Evolutionary conservation across 805 yeast genomes (phyloP).

Genomic region (Candida montana): DNA sequence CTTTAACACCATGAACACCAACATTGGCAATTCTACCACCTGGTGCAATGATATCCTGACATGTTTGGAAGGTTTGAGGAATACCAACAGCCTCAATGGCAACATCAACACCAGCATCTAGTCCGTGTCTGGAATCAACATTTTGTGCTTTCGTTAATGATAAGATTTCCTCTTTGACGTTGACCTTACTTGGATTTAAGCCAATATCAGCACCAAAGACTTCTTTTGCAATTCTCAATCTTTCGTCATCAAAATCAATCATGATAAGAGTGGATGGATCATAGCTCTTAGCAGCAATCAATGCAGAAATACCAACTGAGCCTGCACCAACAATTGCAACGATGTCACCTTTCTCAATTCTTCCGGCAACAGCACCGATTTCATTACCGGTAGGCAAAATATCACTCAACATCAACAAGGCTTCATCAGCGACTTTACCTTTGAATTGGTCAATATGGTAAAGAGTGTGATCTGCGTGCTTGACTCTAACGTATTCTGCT

Average conservation of each 20-base stretch:
- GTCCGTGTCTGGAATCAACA: conserved; percentile 22
- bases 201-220: conserved; percentile 55
- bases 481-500: conserved; percentile 54
- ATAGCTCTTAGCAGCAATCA: conserved; percentile 46
- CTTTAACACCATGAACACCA: conserved; percentile 46
- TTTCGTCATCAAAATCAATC: conserved; percentile 54
- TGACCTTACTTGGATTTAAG: conserved; percentile 45
- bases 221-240: conserved; percentile 50
- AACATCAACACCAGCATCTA: conserved; percentile 50
- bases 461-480: conserved; percentile 39
- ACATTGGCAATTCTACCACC: conserved; percentile 66
- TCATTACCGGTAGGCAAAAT: conserved; percentile 66
- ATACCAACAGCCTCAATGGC: conserved; percentile 65
- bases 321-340: conserved; percentile 67
- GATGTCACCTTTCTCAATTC: conserved; percentile 46
- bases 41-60: conserved; percentile 47
- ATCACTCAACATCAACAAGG: conserved; percentile 56
- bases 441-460: conserved; percentile 28
- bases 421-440: conserved; percentile 38
- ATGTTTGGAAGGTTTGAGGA: conserved; percentile 53
- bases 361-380: conserved; percentile 56
- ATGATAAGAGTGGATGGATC: conserved; percentile 52
- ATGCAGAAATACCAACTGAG: conserved; percentile 60
- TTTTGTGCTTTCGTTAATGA: conserved; percentile 25
- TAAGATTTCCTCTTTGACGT: conserved; percentile 34